These are phyloP conservation scores for Xylariaceae sp. DNA, from an alignment of 2,329 filamentous ascomycete genomes.

Conservation along the genomic window DNA sequence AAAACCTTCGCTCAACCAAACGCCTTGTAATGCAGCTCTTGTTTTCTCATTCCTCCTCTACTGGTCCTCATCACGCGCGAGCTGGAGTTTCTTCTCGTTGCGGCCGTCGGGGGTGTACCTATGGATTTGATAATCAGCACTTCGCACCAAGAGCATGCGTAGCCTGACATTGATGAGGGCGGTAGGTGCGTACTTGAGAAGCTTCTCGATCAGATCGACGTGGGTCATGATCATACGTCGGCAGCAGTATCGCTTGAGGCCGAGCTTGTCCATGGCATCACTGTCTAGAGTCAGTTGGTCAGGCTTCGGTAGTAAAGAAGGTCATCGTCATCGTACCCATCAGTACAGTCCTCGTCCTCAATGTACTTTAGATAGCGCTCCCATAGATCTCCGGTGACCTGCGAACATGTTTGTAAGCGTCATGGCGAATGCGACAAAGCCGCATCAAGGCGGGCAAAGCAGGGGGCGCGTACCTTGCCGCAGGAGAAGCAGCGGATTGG, in stretches of 20 bases:
- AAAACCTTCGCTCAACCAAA: slow-evolving; percentile 26
- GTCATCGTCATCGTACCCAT: slow-evolving; percentile 59
- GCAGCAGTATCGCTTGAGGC: slow-evolving; percentile 95
- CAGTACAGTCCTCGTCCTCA: slow-evolving; percentile 65
- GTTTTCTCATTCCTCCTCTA: slow-evolving; percentile 1
- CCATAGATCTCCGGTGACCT: slow-evolving; percentile 98
- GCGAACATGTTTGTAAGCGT: slow-evolving; percentile 20
- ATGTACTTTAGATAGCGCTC: slow-evolving; percentile 90
- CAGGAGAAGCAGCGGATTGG: slow-evolving; percentile 98
- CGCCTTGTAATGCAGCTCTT: slow-evolving; percentile 31
- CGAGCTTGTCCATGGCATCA: slow-evolving; percentile 93
- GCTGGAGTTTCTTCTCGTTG: slow-evolving; percentile 59
- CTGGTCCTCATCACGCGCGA: slow-evolving; percentile 27
- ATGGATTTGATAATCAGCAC: slow-evolving; percentile 16
- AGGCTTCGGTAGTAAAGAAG: neutral
- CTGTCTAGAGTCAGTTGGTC: slow-evolving; percentile 46
- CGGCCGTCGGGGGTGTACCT: slow-evolving; percentile 63
- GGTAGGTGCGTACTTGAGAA: slow-evolving; percentile 71
- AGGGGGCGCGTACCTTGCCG: slow-evolving; percentile 70
- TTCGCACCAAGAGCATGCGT: neutral
- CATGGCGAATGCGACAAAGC: slow-evolving; percentile 2
- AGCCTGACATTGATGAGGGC: neutral
- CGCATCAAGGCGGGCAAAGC: neutral
- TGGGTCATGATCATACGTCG: slow-evolving; percentile 99
- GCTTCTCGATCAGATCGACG: slow-evolving; percentile 97